Percentiles rank a stretch among this genome's conserved stretches.
phyloP scores from a whole-genome alignment of 768 basidiomycete species.

The Lentinula edodes region DNA sequence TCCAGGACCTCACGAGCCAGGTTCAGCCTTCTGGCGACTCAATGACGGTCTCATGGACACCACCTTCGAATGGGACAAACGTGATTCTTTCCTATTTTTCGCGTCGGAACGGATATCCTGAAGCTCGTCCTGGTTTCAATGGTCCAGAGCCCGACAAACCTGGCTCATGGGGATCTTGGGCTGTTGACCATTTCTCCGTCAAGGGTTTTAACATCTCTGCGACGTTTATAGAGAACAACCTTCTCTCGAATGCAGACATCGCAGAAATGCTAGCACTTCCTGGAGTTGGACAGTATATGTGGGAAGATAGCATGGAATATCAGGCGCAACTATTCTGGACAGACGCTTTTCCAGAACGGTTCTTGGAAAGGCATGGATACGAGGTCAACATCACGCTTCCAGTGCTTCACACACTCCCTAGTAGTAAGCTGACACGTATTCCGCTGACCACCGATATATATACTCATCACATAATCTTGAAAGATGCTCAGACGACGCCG shows the following conservation, averaged over 20 bases:
- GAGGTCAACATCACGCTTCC: conserved; percentile 13
- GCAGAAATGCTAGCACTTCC: conserved; percentile 9
- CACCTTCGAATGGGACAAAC: conserved; percentile 9
- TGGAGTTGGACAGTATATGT: conserved; percentile 13
- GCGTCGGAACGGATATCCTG: conserved; percentile 12
- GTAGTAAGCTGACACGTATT: background rate
- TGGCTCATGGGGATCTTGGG: conserved; percentile 13
- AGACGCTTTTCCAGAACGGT: conserved; percentile 9
- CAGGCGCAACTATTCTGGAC: conserved; percentile 13
- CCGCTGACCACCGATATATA: background rate
- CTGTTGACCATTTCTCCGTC: conserved; percentile 12
- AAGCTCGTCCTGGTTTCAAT: conserved; percentile 11
- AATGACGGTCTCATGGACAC: conserved; percentile 8
- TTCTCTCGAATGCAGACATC: conserved; percentile 9
- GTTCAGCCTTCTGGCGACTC: conserved; percentile 6
- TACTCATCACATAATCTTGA: background rate
- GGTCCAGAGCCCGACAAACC: conserved; percentile 8
- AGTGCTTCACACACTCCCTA: conserved; percentile 8
- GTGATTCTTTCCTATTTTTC: conserved; percentile 13
- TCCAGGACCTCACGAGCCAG: conserved; percentile 11
- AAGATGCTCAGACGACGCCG: background rate
- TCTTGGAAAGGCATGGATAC: conserved; percentile 13
- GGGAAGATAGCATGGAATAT: conserved; percentile 15
- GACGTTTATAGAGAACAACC: conserved; percentile 11
- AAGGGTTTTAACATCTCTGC: conserved; percentile 11